Conservation (phyloP, 208 protist species). For the Acanthamoeba culbertsoni region DNA sequence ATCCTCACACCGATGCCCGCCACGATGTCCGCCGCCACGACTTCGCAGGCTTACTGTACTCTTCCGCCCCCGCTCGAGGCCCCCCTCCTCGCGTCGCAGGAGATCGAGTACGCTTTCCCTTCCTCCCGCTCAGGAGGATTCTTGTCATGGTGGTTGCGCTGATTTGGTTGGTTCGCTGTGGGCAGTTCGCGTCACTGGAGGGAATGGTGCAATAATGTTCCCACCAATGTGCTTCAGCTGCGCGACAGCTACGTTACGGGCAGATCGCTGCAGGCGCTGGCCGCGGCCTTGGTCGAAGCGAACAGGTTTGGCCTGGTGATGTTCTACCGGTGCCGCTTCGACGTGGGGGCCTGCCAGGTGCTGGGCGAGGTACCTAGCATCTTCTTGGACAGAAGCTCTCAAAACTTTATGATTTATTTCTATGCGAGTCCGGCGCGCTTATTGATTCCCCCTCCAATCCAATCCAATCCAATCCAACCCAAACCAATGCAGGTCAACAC, state of each 20-base stretch:
- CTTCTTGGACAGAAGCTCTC: too few species aligned
- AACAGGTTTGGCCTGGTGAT: neutral
- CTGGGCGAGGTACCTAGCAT: neutral
- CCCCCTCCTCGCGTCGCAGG: neutral
- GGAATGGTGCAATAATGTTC: neutral
- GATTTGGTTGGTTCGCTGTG: neutral
- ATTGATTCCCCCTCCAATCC: neutral
- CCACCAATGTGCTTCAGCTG: neutral
- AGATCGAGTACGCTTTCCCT: neutral
- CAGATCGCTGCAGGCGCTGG: neutral
- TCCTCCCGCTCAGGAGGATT: too few species aligned
- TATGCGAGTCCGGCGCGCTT: too few species aligned
- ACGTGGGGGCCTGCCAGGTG: neutral
- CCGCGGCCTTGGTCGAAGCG: neutral
- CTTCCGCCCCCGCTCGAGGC: neutral
- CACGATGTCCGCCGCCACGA: too few species aligned
- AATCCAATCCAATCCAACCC: neutral
- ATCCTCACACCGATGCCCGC: too few species aligned
- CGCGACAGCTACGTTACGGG: conserved; percentile 30
- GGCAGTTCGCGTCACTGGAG: neutral
- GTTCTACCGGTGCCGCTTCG: neutral
- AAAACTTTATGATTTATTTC: neutral
- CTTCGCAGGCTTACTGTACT: neutral
- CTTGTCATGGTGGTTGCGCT: neutral
- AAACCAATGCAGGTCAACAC: neutral